These are phyloP conservation scores for Rhizodiscina lignyota DNA, from an alignment of 495 filamentous ascomycete genomes.

Conservation along the genomic window DNA sequence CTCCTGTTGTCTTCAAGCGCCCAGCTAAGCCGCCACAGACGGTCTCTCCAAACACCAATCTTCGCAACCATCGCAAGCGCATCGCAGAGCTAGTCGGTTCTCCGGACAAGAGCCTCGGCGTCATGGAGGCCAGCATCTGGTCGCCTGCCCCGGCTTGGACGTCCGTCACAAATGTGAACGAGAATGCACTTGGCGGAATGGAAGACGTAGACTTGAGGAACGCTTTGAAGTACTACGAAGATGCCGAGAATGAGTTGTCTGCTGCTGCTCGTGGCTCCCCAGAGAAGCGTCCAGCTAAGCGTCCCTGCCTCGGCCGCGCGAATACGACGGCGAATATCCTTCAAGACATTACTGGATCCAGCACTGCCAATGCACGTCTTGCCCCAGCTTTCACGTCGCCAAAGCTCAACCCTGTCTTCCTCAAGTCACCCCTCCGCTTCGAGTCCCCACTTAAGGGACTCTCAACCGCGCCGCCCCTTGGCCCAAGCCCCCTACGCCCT, in stretches of 20 bases:
- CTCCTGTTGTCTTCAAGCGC: constrained; percentile 69
- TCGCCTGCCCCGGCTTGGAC: too few relatives aligned
- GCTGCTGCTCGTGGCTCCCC: constrained; percentile 59
- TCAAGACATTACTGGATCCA: constrained; percentile 50
- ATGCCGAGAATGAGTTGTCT: too few relatives aligned
- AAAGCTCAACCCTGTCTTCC: too few relatives aligned
- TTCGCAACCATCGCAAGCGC: constrained; percentile 77
- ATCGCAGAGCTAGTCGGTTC: constrained; percentile 82
- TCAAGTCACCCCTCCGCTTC: too few relatives aligned
- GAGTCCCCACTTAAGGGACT: too few relatives aligned
- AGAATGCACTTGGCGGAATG: too few relatives aligned
- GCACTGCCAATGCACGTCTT: too few relatives aligned
- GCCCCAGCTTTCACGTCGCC: too few relatives aligned
- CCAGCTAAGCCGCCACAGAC: constrained; percentile 71
- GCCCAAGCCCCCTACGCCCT: too few relatives aligned
- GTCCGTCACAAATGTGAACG: too few relatives aligned
- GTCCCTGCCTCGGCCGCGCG: constrained; percentile 39
- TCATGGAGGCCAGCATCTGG: constrained; percentile 43
- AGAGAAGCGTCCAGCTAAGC: constrained; percentile 53
- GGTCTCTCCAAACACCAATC: constrained; percentile 83
- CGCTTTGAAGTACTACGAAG: constrained; percentile 64
- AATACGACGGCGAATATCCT: constrained; percentile 42
- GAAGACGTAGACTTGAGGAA: too few relatives aligned
- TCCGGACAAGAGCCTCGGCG: constrained; percentile 54
- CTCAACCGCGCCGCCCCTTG: too few relatives aligned